Conservation (phyloP, 805 yeast species). For the Hanseniaspora vineae region DNA sequence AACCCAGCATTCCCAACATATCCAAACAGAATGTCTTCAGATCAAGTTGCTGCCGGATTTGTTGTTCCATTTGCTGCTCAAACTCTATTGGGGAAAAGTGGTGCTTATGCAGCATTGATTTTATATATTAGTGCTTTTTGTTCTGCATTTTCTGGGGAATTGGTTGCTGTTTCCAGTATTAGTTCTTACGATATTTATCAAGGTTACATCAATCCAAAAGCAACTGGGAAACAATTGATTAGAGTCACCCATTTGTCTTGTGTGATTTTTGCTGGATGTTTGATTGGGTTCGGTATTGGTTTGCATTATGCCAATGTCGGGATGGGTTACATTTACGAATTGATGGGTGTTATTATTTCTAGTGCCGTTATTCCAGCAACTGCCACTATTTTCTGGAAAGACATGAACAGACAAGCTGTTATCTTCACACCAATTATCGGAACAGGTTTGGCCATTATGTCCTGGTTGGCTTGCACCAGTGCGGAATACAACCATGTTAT, state of each 20-base stretch:
- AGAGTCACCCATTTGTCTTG: conserved; percentile 56
- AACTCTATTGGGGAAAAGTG: conserved; percentile 75
- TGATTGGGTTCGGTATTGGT: conserved; percentile 80
- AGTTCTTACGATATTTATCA: conserved; percentile 79
- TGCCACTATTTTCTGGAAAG: conserved; percentile 48
- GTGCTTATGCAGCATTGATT: conserved; percentile 71
- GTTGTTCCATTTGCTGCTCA: conserved; percentile 59
- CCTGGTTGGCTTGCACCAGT: conserved; percentile 48
- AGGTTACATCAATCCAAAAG: conserved; percentile 66
- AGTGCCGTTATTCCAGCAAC: conserved; percentile 75
- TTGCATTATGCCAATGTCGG: conserved; percentile 69
- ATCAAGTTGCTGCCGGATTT: conserved; percentile 70
- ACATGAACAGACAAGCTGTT: conserved; percentile 60
- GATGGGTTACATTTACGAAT: conserved; percentile 76
- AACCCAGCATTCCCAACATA: conserved; percentile 69
- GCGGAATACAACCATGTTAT: conserved; percentile 25
- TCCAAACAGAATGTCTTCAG: conserved; percentile 51
- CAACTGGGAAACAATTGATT: conserved; percentile 62
- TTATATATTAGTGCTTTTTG: conserved; percentile 88
- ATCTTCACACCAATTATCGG: conserved; percentile 68
- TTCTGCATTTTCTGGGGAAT: conserved; percentile 83
- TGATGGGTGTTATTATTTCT: conserved; percentile 83
- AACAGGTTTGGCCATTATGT: conserved; percentile 55
- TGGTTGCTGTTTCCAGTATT: conserved; percentile 77
- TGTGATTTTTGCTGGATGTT: conserved; percentile 41